Conservation (phyloP, 1,284 basidiomycete species). For the Apiotrichum veenhuisii region DNA sequence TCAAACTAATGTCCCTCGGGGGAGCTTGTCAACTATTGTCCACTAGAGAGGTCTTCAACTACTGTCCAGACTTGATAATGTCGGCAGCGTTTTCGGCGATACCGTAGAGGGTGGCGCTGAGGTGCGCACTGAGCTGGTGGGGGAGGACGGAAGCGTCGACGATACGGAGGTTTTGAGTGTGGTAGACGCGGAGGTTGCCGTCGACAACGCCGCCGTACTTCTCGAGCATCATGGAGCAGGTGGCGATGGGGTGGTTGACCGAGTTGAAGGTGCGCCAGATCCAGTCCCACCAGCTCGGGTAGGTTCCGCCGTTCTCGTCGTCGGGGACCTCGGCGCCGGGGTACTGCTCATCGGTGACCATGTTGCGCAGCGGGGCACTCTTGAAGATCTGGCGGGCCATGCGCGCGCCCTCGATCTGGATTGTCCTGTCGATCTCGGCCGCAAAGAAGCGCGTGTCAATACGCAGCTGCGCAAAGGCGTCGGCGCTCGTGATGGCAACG, state of each 20-base stretch:
- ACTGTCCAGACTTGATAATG: conserved; percentile 53
- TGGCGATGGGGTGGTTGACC: conserved; percentile 59
- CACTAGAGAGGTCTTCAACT: not conserved
- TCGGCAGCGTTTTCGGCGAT: conserved; percentile 65
- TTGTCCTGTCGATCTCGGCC: conserved; percentile 39
- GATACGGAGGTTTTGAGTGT: conserved; percentile 53
- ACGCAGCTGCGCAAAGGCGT: conserved; percentile 56
- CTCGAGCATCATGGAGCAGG: conserved; percentile 62
- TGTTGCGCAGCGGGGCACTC: conserved; percentile 24
- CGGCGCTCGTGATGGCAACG: conserved; percentile 56
- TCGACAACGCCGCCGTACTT: conserved; percentile 64
- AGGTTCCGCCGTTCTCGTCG: conserved; percentile 1
- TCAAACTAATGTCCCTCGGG: not conserved
- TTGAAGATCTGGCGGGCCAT: conserved; percentile 39
- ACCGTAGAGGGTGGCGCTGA: conserved; percentile 58
- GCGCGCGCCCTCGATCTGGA: conserved; percentile 39
- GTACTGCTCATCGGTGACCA: conserved; percentile 11
- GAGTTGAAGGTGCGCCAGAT: conserved; percentile 26
- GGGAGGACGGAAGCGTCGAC: conserved; percentile 53
- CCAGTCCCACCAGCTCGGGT: not conserved
- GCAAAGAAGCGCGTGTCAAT: conserved; percentile 56
- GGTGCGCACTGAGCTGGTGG: conserved; percentile 49
- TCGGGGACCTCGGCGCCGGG: conserved; percentile 3
- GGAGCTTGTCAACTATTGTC: no score
- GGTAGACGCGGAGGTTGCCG: conserved; percentile 61